Evolutionary conservation across 345 rosid species (phyloP).

Genomic region (Excoecaria cochinchinensis): DNA sequence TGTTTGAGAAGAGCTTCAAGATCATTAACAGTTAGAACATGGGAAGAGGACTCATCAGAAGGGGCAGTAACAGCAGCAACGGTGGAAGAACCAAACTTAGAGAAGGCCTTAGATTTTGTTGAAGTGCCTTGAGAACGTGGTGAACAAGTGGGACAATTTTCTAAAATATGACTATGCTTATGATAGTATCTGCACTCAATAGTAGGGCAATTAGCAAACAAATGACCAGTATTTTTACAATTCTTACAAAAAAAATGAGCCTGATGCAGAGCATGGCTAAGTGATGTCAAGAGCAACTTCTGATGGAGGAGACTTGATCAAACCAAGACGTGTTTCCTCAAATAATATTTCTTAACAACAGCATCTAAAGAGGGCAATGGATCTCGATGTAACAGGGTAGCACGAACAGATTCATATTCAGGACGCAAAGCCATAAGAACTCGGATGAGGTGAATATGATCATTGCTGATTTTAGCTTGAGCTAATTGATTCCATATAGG

Average conservation of each 20-base stretch:
- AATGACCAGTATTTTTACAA: not conserved
- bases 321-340: not conserved
- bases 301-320: not conserved
- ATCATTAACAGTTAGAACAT: not conserved
- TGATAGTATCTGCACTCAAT: constrained; percentile 4
- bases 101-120: not conserved
- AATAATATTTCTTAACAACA: not conserved
- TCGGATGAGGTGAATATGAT: not conserved
- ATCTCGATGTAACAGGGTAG: not conserved
- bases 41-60: not conserved
- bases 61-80: not conserved
- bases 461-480: not conserved
- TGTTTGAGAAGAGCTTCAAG: not conserved
- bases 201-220: not conserved
- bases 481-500: not conserved
- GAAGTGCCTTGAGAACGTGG: not conserved
- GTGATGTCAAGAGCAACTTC: not conserved
- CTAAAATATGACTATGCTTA: not conserved
- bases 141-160: not conserved
- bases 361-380: not conserved
- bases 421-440: not conserved
- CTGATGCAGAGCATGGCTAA: not conserved
- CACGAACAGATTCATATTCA: not conserved
- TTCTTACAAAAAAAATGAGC: not conserved
- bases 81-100: not conserved